These are phyloP conservation scores for Royoungia palumana DNA, from an alignment of 768 basidiomycete genomes.

Conservation along the genomic window DNA sequence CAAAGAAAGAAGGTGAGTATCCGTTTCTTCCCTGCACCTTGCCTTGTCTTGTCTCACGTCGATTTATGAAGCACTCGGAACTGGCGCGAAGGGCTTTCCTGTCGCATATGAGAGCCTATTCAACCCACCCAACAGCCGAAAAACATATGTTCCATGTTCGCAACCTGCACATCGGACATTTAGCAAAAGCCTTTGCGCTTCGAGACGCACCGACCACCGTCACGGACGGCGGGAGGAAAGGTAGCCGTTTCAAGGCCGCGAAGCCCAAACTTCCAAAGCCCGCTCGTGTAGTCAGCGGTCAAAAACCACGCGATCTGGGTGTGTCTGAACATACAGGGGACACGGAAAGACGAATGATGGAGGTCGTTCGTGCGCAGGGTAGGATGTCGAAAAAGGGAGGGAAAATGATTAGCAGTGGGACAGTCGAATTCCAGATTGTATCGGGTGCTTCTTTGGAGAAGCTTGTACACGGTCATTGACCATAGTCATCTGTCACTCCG, in stretches of 20 bases:
- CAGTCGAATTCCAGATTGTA: constrained; percentile 77
- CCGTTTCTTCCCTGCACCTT: constrained; percentile 1
- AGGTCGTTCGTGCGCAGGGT: constrained; percentile 79
- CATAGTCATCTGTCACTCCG: not conserved
- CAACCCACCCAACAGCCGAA: constrained; percentile 93
- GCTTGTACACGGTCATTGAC: constrained; percentile 37
- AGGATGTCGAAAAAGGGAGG: constrained; percentile 78
- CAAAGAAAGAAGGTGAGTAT: constrained; percentile 60
- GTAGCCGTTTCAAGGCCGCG: not conserved
- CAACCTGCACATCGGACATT: constrained; percentile 90
- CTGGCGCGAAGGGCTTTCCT: constrained; percentile 82
- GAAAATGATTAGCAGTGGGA: constrained; percentile 61
- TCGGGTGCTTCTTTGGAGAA: constrained; percentile 60
- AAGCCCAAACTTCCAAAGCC: constrained; percentile 4
- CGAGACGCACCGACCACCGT: constrained; percentile 71
- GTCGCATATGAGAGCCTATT: constrained; percentile 94
- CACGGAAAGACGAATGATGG: constrained; percentile 82
- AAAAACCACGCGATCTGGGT: constrained; percentile 35
- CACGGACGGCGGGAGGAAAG: constrained; percentile 24
- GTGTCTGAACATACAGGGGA: constrained; percentile 38
- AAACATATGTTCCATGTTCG: constrained; percentile 97
- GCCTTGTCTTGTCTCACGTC: not conserved
- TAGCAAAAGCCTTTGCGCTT: constrained; percentile 88
- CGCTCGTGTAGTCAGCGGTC: constrained; percentile 16
- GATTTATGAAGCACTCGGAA: constrained; percentile 58